Percentiles rank a stretch among this genome's conserved stretches.
Evolutionary conservation across 2,329 filamentous ascomycete species (phyloP).

Genomic region (Botrytis elliptica): DNA sequence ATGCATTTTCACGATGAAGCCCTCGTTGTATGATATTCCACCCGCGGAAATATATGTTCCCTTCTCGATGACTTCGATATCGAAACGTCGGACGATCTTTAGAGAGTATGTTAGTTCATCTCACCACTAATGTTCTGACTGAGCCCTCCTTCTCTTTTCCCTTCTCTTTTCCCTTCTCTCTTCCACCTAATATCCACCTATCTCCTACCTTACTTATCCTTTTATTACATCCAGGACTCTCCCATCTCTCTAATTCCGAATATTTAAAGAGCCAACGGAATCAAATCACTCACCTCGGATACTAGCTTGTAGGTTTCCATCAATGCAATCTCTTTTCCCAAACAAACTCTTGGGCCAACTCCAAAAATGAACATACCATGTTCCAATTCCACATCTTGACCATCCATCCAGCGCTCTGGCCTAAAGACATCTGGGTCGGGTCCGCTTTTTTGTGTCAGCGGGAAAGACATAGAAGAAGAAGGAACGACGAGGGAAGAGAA

Average conservation of each 20-base stretch:
- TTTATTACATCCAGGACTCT: not conserved
- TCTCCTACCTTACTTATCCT: not conserved
- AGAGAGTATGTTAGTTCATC: not conserved
- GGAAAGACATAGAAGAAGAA: not conserved
- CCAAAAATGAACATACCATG: constrained; percentile 30
- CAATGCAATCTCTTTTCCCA: constrained; percentile 34
- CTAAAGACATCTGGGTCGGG: constrained; percentile 51
- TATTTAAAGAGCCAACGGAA: not conserved
- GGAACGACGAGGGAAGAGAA: fast-evolving
- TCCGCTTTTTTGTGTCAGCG: constrained; percentile 36
- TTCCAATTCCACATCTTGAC: constrained; percentile 22
- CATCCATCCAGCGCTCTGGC: constrained; percentile 54
- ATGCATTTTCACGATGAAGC: constrained; percentile 23
- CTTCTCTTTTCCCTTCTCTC: not conserved
- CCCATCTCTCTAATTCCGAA: not conserved
- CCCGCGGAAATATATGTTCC: constrained; percentile 29
- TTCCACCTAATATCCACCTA: not conserved
- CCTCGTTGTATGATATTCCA: constrained; percentile 29
- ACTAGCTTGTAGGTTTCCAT: constrained; percentile 33
- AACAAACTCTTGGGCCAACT: constrained; percentile 28
- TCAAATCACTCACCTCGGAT: constrained; percentile 26
- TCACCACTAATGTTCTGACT: not conserved
- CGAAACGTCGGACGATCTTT: constrained; percentile 24
- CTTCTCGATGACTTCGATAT: constrained; percentile 26
- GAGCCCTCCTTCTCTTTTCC: not conserved